Evolutionary conservation across 2,329 filamentous ascomycete species (phyloP).

Genomic region (Aspergillus pseudoterreus): DNA sequence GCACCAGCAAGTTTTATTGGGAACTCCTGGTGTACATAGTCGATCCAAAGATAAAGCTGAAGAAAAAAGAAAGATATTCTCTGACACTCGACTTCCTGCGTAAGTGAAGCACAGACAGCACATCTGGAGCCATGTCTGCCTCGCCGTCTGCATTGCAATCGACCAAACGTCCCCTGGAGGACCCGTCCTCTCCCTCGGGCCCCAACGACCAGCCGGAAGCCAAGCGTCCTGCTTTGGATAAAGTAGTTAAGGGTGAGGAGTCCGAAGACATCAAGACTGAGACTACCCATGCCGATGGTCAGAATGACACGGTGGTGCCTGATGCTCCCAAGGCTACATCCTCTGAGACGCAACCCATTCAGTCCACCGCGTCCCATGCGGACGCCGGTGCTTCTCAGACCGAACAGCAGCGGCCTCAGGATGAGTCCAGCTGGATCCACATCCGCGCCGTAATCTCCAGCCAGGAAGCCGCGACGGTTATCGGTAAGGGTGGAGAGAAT

Average conservation of each 20-base stretch:
- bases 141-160: constrained; percentile 51
- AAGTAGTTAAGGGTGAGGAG: constrained; percentile 68
- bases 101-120: constrained; percentile 34
- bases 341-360: constrained; percentile 56
- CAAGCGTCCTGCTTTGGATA: constrained; percentile 93
- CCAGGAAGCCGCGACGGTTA: constrained; percentile 93
- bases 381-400: constrained; percentile 46
- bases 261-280: constrained; percentile 27
- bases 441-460: constrained; percentile 96
- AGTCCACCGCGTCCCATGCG: constrained; percentile 54
- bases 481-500: constrained; percentile 98
- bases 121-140: constrained; percentile 62
- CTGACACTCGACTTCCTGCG: constrained; percentile 41
- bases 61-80: constrained; percentile 49
- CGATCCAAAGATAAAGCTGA: constrained; percentile 46
- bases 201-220: constrained; percentile 92
- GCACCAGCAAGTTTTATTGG: constrained; percentile 93
- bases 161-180: constrained; percentile 89
- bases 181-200: constrained; percentile 89
- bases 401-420: constrained; percentile 56
- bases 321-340: constrained; percentile 55
- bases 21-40: constrained; percentile 83
- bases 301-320: constrained; percentile 66
- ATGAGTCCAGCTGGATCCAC: constrained; percentile 96
- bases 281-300: constrained; percentile 29